Base-by-base conservation (phyloP, 2,329 filamentous ascomycete species). In the Phoma sp. region DNA sequence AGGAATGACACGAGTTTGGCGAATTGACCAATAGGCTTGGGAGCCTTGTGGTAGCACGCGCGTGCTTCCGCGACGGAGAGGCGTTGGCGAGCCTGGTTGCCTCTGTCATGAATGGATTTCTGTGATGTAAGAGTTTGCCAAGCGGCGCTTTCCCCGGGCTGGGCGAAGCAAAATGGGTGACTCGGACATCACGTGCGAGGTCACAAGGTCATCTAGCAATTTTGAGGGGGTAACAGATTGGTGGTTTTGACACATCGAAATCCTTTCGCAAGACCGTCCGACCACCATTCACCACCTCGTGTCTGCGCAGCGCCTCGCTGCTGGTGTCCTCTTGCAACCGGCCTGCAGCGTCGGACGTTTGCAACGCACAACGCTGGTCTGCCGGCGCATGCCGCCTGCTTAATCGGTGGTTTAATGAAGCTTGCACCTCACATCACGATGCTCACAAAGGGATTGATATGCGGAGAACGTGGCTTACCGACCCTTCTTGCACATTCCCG, bases 171-270 rank as follows among this genome's bases (percentile, higher is more conserved):
- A 59, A 59, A 43, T 57, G 43, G 60, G 56, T 40, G 47, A 52
- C 43, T 55, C 54, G 36, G 45, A 54, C 52, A 40, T 67, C 59
- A 62, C 57, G 57, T 56, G 53, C 35, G 23, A 55, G 58, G 56
- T 65, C 60, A 60, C 59, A 62, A 53, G 61, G 49, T 29, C 59
- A 52, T 47, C 44, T 57, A 48, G 47, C 55, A 60, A 44, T 59
- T 58, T 57, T 40, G 40, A 48, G 41, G 54, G 54, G 60, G 59
- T 64, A 64, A 64, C 57, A 63, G 63, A 64, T 59, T 62, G 58
- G 50, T 61, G 27, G 52, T 55, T 55, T 60, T 71, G 66, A 70
- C 68, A 68, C 65, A 70, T 68, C 59, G 50, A 67, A 65, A 65
- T 62, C 53, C 58, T 64, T 57, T 60, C 59, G 58, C 60, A 55